Conservation (phyloP, 2,329 filamentous ascomycete genomes). For the Hysterium pulicare region DNA sequence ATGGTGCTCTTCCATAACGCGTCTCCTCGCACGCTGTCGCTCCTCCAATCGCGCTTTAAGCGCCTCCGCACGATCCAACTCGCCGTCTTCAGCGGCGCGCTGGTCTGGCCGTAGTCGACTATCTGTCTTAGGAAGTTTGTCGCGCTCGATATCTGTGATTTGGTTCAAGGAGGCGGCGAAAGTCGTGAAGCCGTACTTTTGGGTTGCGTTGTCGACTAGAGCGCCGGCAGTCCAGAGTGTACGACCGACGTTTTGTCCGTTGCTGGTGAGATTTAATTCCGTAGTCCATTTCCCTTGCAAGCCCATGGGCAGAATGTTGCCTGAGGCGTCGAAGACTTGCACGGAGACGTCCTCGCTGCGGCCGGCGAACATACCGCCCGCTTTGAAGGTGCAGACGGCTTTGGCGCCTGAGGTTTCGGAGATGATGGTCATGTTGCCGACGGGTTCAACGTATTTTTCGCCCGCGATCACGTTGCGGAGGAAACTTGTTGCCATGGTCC, state of each 20-base stretch:
- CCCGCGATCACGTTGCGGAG: constrained; percentile 94
- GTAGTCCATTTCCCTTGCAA: constrained; percentile 83
- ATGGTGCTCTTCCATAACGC: constrained; percentile 70
- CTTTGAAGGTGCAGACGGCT: constrained; percentile 85
- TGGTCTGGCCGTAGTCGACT: constrained; percentile 83
- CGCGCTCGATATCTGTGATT: constrained; percentile 74
- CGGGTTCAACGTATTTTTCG: constrained; percentile 96
- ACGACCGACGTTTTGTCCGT: constrained; percentile 57
- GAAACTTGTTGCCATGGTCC: constrained; percentile 84
- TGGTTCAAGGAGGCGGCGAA: constrained; percentile 89
- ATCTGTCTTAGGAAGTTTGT: constrained; percentile 75
- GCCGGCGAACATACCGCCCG: constrained; percentile 95
- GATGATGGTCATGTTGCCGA: constrained; percentile 79
- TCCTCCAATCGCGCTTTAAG: constrained; percentile 84
- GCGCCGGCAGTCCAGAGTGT: constrained; percentile 76
- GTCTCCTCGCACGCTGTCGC: constrained; percentile 70
- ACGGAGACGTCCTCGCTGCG: constrained; percentile 85
- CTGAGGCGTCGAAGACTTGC: constrained; percentile 66
- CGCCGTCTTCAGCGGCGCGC: constrained; percentile 74
- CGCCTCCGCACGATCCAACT: constrained; percentile 77
- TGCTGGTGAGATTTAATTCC: constrained; percentile 63
- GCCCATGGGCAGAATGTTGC: constrained; percentile 62
- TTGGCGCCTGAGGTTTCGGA: constrained; percentile 83
- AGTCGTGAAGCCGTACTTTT: constrained; percentile 81
- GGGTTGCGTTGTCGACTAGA: constrained; percentile 73